Evolutionary conservation across 169 alveolate species (phyloP).

Genomic region (Plasmodium vivax): DNA sequence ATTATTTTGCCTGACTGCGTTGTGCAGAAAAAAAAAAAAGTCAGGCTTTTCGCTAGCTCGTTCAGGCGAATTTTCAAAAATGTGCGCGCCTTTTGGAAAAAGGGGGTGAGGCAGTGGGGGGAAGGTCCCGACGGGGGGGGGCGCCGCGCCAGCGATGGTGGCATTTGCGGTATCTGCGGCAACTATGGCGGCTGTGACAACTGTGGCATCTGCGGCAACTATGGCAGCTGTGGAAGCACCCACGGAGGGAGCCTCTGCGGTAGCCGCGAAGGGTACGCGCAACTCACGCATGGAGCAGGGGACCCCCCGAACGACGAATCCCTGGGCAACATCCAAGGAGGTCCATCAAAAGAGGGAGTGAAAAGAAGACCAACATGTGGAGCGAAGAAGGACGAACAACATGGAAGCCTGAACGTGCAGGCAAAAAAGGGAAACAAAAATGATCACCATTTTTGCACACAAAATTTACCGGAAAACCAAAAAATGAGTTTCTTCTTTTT

Average conservation of each 20-base stretch:
- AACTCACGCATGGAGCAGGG: not conserved
- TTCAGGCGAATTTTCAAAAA: constrained; percentile 6
- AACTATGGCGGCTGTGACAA: not conserved
- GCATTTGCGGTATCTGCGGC: not conserved
- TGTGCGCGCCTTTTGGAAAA: constrained; percentile 31
- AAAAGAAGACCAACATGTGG: constrained; percentile 64
- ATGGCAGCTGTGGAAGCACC: not conserved
- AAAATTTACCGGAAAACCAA: not conserved
- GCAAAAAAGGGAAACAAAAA: not conserved
- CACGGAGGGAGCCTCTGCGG: not conserved
- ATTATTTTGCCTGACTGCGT: constrained; percentile 72
- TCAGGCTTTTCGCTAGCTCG: not conserved
- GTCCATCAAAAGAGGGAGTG: constrained; percentile 9
- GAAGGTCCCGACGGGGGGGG: not conserved
- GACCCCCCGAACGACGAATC: not conserved
- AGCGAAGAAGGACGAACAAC: constrained; percentile 66
- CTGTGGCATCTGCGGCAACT: not conserved
- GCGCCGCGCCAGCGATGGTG: not conserved
- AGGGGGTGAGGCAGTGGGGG: constrained; percentile 1
- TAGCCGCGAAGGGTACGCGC: not conserved
- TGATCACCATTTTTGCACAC: not conserved
- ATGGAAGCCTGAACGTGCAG: constrained; percentile 26
- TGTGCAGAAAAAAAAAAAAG: constrained; percentile 5
- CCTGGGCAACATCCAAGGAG: not conserved
- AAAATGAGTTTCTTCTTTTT: constrained; percentile 39